phyloP scores from a whole-genome alignment of 2,329 filamentous ascomycete genomes.

The Fusarium denticulatum region DNA sequence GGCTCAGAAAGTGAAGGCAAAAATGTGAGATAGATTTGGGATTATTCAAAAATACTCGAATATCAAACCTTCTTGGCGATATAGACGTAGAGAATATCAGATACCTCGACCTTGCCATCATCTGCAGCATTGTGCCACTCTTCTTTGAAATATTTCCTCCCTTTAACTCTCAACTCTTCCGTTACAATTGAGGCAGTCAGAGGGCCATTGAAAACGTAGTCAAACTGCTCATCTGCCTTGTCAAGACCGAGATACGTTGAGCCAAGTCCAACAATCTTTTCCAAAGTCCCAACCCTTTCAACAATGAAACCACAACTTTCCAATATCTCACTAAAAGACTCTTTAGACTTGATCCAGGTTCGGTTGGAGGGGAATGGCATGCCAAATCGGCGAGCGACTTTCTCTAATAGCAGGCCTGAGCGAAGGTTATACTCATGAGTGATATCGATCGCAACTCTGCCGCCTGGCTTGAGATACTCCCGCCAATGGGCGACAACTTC shows the following conservation, averaged over 20 bases:
- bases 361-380: conserved; percentile 44
- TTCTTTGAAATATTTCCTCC: conserved; percentile 42
- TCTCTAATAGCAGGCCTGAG: conserved; percentile 42
- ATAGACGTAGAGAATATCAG: conserved; percentile 46
- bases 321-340: conserved; percentile 44
- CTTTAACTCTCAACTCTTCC: conserved; percentile 38
- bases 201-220: conserved; percentile 34
- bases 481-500: conserved; percentile 44
- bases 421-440: conserved; percentile 46
- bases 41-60: too few relatives aligned
- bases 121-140: conserved; percentile 46
- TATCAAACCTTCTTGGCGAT: conserved; percentile 37
- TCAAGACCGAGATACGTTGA: conserved; percentile 36
- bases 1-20: conserved; percentile 50
- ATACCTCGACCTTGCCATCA: conserved; percentile 43
- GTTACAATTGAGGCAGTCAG: conserved; percentile 29
- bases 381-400: conserved; percentile 37
- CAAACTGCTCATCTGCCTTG: conserved; percentile 45
- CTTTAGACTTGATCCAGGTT: conserved; percentile 43
- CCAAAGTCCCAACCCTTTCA: conserved; percentile 40
- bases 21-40: conserved; percentile 47
- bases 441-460: conserved; percentile 47
- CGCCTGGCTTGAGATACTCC: conserved; percentile 42
- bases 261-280: conserved; percentile 41
- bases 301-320: conserved; percentile 42